Conservation (phyloP, 805 yeast species). For the Pichia paraexigua region DNA sequence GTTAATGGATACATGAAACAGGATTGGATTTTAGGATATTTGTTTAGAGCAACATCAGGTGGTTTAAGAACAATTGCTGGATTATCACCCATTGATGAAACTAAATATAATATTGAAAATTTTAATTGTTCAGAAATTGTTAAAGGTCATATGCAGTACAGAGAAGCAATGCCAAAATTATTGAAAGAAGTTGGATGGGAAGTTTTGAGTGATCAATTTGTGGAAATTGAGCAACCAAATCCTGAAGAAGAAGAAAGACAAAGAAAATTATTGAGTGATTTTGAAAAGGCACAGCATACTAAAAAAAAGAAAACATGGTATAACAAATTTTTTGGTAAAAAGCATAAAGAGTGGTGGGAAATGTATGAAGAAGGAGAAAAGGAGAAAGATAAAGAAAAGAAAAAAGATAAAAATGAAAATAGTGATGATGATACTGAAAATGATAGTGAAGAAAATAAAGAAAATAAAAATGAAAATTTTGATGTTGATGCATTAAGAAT, state of each 20-base stretch:
- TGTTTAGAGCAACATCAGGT: conserved; percentile 93
- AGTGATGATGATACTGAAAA: conserved; percentile 15
- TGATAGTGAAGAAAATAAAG: background rate
- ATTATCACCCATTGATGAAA: conserved; percentile 61
- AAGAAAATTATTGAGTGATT: conserved; percentile 71
- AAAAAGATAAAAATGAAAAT: conserved; percentile 7
- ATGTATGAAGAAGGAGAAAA: conserved; percentile 35
- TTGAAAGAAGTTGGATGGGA: conserved; percentile 66
- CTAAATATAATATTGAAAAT: conserved; percentile 50
- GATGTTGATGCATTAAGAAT: conserved; percentile 36
- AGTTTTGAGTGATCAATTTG: conserved; percentile 81
- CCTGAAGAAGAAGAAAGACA: conserved; percentile 80
- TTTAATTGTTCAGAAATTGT: conserved; percentile 80
- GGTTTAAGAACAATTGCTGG: conserved; percentile 92
- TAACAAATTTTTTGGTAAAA: conserved; percentile 35
- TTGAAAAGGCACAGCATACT: conserved; percentile 37
- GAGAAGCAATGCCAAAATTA: conserved; percentile 85
- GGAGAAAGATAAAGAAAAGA: conserved; percentile 20
- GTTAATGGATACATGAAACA: conserved; percentile 85
- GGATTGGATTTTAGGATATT: conserved; percentile 94
- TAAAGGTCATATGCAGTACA: conserved; percentile 96
- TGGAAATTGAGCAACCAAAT: conserved; percentile 94
- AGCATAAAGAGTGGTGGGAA: conserved; percentile 51
- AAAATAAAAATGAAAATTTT: conserved; percentile 27
- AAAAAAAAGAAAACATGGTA: conserved; percentile 38